Conservation (phyloP, 352 stramenopile species). For the Pythium pyrilobum region DNA sequence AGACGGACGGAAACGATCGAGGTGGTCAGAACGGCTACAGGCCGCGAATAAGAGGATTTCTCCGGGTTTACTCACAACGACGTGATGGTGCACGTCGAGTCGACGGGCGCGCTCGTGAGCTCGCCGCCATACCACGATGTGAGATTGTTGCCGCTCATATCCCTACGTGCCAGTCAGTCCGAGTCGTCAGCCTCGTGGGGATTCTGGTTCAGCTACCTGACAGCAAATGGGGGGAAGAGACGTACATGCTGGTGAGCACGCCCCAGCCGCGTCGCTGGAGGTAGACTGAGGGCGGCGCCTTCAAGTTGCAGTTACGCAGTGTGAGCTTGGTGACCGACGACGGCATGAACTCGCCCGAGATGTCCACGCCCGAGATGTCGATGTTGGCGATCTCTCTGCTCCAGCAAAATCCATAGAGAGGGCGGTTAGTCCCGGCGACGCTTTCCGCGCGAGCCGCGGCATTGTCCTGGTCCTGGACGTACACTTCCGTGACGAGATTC, state of each 20-base stretch:
- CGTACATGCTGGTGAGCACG: background rate
- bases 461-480: too few species aligned
- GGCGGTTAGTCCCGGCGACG: too few species aligned
- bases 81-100: background rate
- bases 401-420: too few species aligned
- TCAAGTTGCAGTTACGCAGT: background rate
- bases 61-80: constrained; percentile 1
- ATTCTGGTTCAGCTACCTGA: too few species aligned
- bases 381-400: constrained; percentile 5
- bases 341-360: background rate
- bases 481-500: background rate
- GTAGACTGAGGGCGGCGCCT: background rate
- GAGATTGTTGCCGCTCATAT: constrained; percentile 1
- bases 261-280: background rate
- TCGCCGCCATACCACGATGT: background rate
- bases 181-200: background rate
- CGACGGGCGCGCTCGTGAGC: background rate
- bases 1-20: too few species aligned
- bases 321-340: background rate
- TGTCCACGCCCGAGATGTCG: background rate
- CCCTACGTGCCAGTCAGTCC: background rate
- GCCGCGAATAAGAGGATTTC: too few species aligned
- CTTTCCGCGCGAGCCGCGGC: too few species aligned
- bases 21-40: too few species aligned
- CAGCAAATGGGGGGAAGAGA: background rate